phyloP scores from a whole-genome alignment of 768 basidiomycete genomes.

The Paxillus rubicundulus region DNA sequence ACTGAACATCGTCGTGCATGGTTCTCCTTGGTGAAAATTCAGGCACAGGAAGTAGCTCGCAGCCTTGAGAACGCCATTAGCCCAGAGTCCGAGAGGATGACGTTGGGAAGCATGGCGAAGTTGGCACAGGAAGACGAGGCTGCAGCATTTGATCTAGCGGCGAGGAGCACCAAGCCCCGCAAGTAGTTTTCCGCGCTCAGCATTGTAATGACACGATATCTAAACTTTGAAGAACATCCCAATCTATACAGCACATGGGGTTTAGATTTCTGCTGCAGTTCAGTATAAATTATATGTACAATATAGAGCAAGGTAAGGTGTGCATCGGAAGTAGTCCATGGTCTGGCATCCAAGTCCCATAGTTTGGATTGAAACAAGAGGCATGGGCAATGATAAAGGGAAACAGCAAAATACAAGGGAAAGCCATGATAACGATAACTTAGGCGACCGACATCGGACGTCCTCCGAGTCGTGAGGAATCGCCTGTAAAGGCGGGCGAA shows the following conservation, averaged over 20 bases:
- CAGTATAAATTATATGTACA: constrained; percentile 8
- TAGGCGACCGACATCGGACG: constrained; percentile 45
- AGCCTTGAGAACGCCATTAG: constrained; percentile 11
- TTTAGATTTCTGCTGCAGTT: no score
- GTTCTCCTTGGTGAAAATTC: constrained; percentile 17
- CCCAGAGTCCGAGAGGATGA: constrained; percentile 17
- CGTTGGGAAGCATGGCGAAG: constrained; percentile 23
- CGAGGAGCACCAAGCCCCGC: constrained; percentile 27
- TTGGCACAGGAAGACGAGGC: constrained; percentile 27
- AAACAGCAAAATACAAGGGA: neutral
- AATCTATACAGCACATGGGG: no score
- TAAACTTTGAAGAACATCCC: no score
- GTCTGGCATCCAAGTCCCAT: constrained; percentile 5
- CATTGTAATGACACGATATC: no score
- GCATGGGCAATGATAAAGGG: neutral
- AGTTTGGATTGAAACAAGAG: constrained; percentile 17
- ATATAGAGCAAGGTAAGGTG: constrained; percentile 1
- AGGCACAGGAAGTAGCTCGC: constrained; percentile 17
- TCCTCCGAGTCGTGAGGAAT: constrained; percentile 26
- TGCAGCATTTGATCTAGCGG: constrained; percentile 30
- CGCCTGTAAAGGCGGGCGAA: constrained; percentile 53
- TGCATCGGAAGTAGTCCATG: constrained; percentile 2
- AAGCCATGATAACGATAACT: constrained; percentile 4
- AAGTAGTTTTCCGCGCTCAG: constrained; percentile 5
- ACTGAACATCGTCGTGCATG: constrained; percentile 13